Evolutionary conservation across 352 stramenopile genomes (phyloP).

Genomic region (Globisporangium orthogonon): DNA sequence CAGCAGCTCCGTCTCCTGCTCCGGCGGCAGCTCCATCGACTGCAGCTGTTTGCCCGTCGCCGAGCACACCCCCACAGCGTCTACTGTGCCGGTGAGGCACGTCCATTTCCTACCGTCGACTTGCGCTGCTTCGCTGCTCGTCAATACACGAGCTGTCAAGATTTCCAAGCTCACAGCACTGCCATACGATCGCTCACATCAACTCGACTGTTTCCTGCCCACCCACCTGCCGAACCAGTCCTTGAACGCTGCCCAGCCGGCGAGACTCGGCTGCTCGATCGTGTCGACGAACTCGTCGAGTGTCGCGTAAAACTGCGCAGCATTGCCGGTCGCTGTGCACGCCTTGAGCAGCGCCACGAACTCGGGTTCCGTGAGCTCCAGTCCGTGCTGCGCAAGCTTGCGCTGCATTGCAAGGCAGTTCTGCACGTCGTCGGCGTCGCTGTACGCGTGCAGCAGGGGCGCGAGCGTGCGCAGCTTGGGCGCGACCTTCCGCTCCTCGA

Average conservation of each 20-base stretch:
- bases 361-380: slow-evolving; percentile 62
- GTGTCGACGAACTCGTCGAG: slow-evolving; percentile 56
- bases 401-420: slow-evolving; percentile 52
- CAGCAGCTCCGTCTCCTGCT: slow-evolving; percentile 38
- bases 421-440: slow-evolving; percentile 37
- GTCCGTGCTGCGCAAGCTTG: slow-evolving; percentile 30
- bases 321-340: slow-evolving; percentile 30
- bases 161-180: neutral
- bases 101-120: slow-evolving; percentile 56
- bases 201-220: neutral
- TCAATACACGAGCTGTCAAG: neutral
- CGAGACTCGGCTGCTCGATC: slow-evolving; percentile 37
- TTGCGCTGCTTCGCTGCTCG: slow-evolving; percentile 43
- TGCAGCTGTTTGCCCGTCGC: slow-evolving; percentile 50
- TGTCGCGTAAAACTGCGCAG: slow-evolving; percentile 44
- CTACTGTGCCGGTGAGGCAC: slow-evolving; percentile 44
- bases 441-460: slow-evolving; percentile 57
- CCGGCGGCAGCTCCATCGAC: slow-evolving; percentile 56
- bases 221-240: slow-evolving; percentile 64
- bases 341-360: slow-evolving; percentile 51
- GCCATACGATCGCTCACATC: neutral
- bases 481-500: slow-evolving; percentile 37
- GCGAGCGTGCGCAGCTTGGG: slow-evolving; percentile 74
- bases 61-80: slow-evolving; percentile 46
- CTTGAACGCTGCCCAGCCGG: slow-evolving; percentile 58